A percentile compares a stretch with the other conserved stretches of the same genome.
Conservation (phyloP, 345 rosid species). For the Ailanthus altissimus region DNA sequence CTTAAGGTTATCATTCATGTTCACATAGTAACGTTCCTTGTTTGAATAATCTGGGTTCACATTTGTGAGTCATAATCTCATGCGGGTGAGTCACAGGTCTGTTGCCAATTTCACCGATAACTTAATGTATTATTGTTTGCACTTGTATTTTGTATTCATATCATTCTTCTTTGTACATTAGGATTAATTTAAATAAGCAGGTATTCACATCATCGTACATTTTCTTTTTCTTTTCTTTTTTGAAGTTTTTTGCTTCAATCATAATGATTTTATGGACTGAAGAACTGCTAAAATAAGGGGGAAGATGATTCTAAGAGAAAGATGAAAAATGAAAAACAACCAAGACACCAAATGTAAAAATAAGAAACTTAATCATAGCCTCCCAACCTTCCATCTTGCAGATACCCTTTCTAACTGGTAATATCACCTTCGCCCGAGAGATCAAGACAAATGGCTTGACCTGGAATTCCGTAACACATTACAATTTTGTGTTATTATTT, state of each 20-base stretch:
- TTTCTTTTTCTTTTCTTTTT: not conserved
- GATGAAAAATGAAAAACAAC: not conserved
- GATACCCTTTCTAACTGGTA: not conserved
- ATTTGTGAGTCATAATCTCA: not conserved
- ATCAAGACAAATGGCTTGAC: not conserved
- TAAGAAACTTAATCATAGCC: not conserved
- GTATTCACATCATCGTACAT: not conserved
- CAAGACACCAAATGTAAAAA: not conserved
- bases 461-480: not conserved
- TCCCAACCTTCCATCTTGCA: not conserved
- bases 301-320: not conserved
- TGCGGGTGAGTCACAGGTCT: not conserved
- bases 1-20: not conserved
- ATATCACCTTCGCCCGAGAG: not conserved
- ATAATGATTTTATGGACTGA: not conserved
- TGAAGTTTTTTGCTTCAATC: not conserved
- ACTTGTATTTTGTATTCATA: not conserved
- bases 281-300: not conserved
- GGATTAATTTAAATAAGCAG: not conserved
- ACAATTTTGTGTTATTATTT: not conserved
- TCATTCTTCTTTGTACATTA: not conserved
- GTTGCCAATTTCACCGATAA: not conserved
- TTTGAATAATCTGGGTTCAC: not conserved
- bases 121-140: not conserved
- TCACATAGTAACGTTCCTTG: not conserved